Evolutionary conservation across 371 early-diverging fungal species (phyloP), one percentile per base, ranked within the genome.

Genomic region (Globomyces sp.): DNA sequence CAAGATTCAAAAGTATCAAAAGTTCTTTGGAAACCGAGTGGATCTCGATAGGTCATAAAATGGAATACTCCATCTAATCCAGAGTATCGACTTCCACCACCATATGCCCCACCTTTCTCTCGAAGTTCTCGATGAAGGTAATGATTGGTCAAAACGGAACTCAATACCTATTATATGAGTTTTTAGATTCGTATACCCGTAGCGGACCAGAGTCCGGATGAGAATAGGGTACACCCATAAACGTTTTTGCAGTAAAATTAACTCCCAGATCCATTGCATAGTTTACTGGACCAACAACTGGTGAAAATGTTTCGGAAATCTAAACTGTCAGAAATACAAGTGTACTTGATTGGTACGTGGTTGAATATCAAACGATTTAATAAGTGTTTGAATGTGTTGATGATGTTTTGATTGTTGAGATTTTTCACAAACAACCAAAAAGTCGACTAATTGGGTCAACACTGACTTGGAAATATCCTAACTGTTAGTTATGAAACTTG

Each of bases 21-120:
- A 0, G 96, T 92, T 63, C 72, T 44, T 2, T 63, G 86, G 80
- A 52, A 89, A 58, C 39, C 91, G 83, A 65, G 85, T 11, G 98
- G 97, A 71, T 98, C 98, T 58, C 98, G 87, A 79, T 98, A 98
- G 9, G 95, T 92, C 66, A 84, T 92, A 77, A 96, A 92, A 1
- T 91, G 86, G 64, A 96, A 89, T 2, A 91, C 66, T 6, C 96
- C 96, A 44, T 85, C 87, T 2, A 87, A 69, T 1, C 90, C 76
- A 13, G 84, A 81, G 77, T 87, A 94, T 1, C 78, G 68, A 1
- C 93, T 89, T 43, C 94, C 94, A 24, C 92, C 96, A 11, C 96
- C 96, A 76, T 98, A 98, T 4, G 98, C 98, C 42, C 98, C 98
- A 68, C 92, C 92, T 85, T 91, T 93, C 74, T 97, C 98, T 68